Conservation (phyloP, 2,329 filamentous ascomycete genomes). For the Arthrobotrys musiformis region DNA sequence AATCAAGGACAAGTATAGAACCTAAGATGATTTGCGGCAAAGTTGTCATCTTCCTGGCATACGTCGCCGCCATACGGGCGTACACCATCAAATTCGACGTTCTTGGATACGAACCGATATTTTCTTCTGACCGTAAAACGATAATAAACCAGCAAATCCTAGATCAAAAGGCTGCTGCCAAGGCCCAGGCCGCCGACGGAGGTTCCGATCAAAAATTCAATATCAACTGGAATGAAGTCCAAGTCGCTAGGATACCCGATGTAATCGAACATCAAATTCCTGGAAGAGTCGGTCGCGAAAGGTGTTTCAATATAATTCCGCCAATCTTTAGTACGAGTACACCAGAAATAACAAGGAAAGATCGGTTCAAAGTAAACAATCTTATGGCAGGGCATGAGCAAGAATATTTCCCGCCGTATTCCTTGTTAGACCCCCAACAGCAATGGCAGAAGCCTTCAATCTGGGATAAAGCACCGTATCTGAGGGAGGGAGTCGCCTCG, state of each 20-base stretch:
- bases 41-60: neutral
- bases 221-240: neutral
- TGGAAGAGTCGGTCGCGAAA: slow-evolving; percentile 5
- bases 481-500: neutral
- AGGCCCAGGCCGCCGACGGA: neutral
- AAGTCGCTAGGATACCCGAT: neutral
- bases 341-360: neutral
- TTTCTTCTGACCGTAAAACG: neutral
- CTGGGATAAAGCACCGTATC: neutral
- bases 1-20: too few species aligned
- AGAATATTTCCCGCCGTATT: slow-evolving; percentile 19
- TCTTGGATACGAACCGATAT: slow-evolving; percentile 4
- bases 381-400: neutral
- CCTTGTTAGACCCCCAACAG: neutral
- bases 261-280: slow-evolving; percentile 1
- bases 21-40: neutral
- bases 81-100: slow-evolving; percentile 29
- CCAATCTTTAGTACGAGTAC: slow-evolving; percentile 10
- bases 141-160: neutral
- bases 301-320: slow-evolving; percentile 36
- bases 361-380: slow-evolving; percentile 15
- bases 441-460: neutral
- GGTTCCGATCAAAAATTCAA: neutral
- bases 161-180: neutral
- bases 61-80: neutral